phyloP scores from a whole-genome alignment of 2,329 filamentous ascomycete genomes.

The Colletotrichum echinochloae region DNA sequence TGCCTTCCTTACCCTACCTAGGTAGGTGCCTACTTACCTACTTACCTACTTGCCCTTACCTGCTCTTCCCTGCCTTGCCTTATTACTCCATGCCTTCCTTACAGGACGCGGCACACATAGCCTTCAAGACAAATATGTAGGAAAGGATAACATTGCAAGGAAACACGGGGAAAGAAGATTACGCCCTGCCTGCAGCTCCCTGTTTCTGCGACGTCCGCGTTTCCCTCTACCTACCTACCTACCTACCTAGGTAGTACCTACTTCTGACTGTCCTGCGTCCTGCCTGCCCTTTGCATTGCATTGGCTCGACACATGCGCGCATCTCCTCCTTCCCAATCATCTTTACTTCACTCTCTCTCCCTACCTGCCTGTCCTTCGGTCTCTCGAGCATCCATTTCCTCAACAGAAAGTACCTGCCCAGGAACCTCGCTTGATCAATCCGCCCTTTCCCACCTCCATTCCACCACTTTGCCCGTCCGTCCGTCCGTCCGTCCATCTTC shows the following conservation, averaged over 20 bases:
- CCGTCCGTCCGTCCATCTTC: no score
- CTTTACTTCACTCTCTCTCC: background rate
- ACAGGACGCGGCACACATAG: background rate
- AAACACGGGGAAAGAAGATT: background rate
- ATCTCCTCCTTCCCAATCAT: background rate
- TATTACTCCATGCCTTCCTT: background rate
- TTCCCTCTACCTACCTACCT: no score
- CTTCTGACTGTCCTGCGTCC: constrained; percentile 7
- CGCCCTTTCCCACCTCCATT: background rate
- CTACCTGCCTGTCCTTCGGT: background rate
- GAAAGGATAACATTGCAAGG: background rate
- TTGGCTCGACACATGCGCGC: constrained; percentile 14
- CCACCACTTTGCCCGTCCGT: background rate
- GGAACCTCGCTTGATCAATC: no score
- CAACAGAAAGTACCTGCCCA: constrained; percentile 1
- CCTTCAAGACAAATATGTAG: background rate
- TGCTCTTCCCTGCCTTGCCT: background rate
- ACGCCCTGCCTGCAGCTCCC: background rate
- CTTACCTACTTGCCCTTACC: background rate
- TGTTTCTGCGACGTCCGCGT: constrained; percentile 15
- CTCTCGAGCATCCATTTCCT: background rate
- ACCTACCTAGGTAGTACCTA: no score
- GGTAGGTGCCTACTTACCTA: no score
- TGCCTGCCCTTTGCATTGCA: constrained; percentile 18
- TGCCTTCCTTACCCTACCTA: background rate